phyloP scores from a whole-genome alignment of 2,329 filamentous ascomycete species.

The Talaromyces sp. region DNA sequence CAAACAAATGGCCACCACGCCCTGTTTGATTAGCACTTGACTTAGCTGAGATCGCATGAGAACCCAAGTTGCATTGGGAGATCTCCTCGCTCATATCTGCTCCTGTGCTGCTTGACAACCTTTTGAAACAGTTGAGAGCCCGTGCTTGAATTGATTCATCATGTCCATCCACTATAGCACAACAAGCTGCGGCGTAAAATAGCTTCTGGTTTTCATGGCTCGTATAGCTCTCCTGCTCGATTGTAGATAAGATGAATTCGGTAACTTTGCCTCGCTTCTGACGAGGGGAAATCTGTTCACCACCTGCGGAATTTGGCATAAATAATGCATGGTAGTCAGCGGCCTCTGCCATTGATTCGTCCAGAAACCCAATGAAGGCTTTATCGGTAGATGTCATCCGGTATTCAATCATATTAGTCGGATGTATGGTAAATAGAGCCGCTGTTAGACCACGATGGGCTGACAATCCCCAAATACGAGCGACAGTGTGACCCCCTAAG shows the following conservation, averaged over 20 bases:
- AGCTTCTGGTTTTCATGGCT: conserved; percentile 33
- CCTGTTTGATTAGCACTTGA: conserved; percentile 23
- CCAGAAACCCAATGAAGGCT: conserved; percentile 42
- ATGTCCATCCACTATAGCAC: conserved; percentile 34
- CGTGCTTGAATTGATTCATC: conserved; percentile 25
- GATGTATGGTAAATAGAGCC: conserved; percentile 56
- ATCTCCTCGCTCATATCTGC: conserved; percentile 38
- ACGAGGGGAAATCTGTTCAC: conserved; percentile 17
- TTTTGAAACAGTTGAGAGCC: conserved; percentile 30
- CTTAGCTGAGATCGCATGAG: conserved; percentile 27
- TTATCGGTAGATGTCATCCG: conserved; percentile 51
- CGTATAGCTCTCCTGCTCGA: conserved; percentile 13
- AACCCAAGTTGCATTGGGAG: conserved; percentile 23
- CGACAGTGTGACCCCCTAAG: conserved; percentile 52
- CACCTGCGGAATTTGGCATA: not conserved
- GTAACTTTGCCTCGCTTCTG: conserved; percentile 29
- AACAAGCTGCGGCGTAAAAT: conserved; percentile 41
- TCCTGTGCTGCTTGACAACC: conserved; percentile 29
- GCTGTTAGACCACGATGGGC: conserved; percentile 53
- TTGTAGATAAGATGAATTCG: conserved; percentile 31
- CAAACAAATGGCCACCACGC: conserved; percentile 37
- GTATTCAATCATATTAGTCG: conserved; percentile 61
- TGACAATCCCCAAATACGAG: conserved; percentile 58
- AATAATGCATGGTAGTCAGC: not conserved
- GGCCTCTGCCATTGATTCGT: conserved; percentile 18